phyloP scores from a whole-genome alignment of 257 asterid species.

The Solanum paucissectum region DNA sequence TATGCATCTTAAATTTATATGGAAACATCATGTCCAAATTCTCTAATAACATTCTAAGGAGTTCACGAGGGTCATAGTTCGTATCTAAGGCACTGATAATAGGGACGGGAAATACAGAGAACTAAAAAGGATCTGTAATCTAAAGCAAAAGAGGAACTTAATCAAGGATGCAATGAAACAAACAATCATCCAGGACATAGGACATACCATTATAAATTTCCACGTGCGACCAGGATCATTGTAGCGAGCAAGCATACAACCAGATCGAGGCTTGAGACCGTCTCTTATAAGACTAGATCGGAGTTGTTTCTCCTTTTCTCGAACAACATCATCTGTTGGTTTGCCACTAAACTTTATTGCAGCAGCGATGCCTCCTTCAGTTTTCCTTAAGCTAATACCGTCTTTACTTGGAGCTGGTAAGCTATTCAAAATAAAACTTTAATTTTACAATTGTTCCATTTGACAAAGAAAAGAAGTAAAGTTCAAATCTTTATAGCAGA shows the following conservation, averaged over 20 bases:
- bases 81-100: background rate
- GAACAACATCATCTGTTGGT: slow-evolving; percentile 53
- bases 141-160: background rate
- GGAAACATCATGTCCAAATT: background rate
- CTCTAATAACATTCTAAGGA: background rate
- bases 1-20: background rate
- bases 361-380: slow-evolving; percentile 79
- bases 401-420: slow-evolving; percentile 70
- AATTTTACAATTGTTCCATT: background rate
- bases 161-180: background rate
- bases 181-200: background rate
- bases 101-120: background rate
- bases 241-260: slow-evolving; percentile 80
- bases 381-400: slow-evolving; percentile 46
- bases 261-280: slow-evolving; percentile 46
- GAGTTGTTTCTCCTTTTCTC: slow-evolving; percentile 50
- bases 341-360: slow-evolving; percentile 75
- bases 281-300: slow-evolving; percentile 33
- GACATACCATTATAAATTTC: slow-evolving; percentile 56
- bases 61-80: background rate
- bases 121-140: background rate
- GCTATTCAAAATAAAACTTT: slow-evolving; percentile 20
- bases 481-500: background rate
- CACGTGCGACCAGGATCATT: slow-evolving; percentile 83
- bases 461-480: background rate